Evolutionary conservation across 805 yeast species (phyloP), one percentile per base, ranked within the genome.

Genomic region (Candida endomychidarum): DNA sequence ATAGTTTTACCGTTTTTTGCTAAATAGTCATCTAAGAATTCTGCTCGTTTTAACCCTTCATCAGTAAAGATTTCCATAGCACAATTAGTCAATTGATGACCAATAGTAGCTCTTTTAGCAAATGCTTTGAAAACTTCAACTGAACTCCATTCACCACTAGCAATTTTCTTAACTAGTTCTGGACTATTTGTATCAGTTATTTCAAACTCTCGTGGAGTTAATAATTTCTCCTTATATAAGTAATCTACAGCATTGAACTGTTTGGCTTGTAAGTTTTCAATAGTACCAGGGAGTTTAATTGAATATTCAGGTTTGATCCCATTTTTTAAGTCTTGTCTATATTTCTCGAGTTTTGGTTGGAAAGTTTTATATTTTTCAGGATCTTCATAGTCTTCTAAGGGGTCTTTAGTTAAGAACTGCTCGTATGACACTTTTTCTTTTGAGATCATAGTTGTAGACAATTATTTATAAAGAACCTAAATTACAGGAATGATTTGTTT

Each of bases 1-100:
- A 75, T 54, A 1, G 72, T 58, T 46, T 73, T 67, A 12, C 81
- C 82, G 28, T 71, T 58, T 34, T 66, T 47, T 34, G 55, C 57
- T 38, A 50, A 75, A 51, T 73, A 70, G 15, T 67, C 72, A 51
- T 83, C 89, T 42, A 80, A 63, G 40, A 56, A 66, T 49, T 70
- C 56, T 5, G 88, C 88, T 41, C 72, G 65, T 43, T 63, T 65
- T 39, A 81, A 61, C 8, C 86, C 89, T 45, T 77, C 76, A 9
- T 77, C 80, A 30, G 77, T 63, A 52, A 83, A 80, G 37, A 62
- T 45, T 45, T 65, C 70, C 55, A 61, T 42, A 19, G 70, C 70
- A 51, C 73, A 65, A 42, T 69, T 67, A 45, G 72, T 66, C 42
- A 69, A 59, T 46, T 69, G 74, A 37, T 69, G 73, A n/a, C 65